phyloP scores from a whole-genome alignment of 2,329 filamentous ascomycete species.

The Ramularia endophylla region DNA sequence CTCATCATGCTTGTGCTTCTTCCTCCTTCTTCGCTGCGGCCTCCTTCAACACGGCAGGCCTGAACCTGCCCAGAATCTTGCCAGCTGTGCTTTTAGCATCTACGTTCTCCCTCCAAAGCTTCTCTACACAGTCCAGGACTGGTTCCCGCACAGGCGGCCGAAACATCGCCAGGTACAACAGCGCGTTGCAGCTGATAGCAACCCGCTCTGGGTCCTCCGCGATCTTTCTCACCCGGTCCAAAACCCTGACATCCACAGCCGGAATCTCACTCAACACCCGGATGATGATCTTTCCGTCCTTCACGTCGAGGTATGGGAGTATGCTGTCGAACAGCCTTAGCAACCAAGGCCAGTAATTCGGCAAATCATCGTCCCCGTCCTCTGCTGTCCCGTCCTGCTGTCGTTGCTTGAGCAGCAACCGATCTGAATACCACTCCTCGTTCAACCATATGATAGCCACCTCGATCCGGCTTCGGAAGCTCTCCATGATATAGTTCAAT shows the following conservation, averaged over 20 bases:
- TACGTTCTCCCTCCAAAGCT: constrained; percentile 51
- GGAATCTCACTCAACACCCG: constrained; percentile 90
- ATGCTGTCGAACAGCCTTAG: constrained; percentile 72
- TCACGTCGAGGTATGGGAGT: constrained; percentile 80
- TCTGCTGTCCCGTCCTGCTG: constrained; percentile 10
- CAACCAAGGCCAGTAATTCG: constrained; percentile 24
- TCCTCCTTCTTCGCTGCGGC: constrained; percentile 5
- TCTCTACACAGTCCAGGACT: constrained; percentile 52
- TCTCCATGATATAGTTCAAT: constrained; percentile 81
- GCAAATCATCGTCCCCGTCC: constrained; percentile 13
- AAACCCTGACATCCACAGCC: constrained; percentile 63
- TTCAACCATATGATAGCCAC: constrained; percentile 90
- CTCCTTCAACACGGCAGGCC: constrained; percentile 42
- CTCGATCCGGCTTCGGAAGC: constrained; percentile 85
- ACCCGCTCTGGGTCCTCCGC: constrained; percentile 60
- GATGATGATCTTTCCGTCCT: constrained; percentile 76
- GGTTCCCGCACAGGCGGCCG: constrained; percentile 54
- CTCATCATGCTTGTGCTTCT: no score
- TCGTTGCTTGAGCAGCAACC: constrained; percentile 44
- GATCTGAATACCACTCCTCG: constrained; percentile 97
- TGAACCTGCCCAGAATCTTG: constrained; percentile 52
- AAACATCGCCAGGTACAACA: constrained; percentile 55
- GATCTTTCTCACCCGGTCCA: constrained; percentile 63
- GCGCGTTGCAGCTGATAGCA: constrained; percentile 50
- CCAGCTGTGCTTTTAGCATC: constrained; percentile 43